Evolutionary conservation across 1,284 basidiomycete species (phyloP).

Genomic region (Leccinum angustisporum): DNA sequence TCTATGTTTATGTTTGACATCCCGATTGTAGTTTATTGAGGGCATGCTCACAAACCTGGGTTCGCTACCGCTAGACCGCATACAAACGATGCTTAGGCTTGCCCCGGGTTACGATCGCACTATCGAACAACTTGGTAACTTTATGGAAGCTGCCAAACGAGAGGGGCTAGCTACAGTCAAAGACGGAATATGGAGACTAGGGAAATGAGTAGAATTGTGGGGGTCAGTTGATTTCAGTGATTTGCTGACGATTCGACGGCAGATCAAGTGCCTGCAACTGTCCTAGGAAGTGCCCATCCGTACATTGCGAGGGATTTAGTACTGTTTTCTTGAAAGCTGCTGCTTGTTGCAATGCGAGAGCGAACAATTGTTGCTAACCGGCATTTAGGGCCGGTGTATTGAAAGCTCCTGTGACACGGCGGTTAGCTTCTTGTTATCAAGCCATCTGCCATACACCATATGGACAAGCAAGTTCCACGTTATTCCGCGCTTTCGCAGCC

Average conservation of each 20-base stretch:
- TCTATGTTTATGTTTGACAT: conserved; percentile 5
- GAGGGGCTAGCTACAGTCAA: conserved; percentile 73
- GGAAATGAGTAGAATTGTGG: conserved; percentile 21
- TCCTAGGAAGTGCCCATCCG: background rate
- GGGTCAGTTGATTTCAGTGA: background rate
- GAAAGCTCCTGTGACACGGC: background rate
- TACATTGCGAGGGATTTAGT: background rate
- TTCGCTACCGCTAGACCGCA: conserved; percentile 66
- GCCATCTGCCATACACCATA: conserved; percentile 13
- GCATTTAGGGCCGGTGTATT: conserved; percentile 33
- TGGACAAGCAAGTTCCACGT: conserved; percentile 35
- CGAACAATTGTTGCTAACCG: conserved; percentile 2
- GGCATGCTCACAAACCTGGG: conserved; percentile 86
- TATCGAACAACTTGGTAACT: conserved; percentile 69
- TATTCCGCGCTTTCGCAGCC: conserved; percentile 69
- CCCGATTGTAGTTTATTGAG: conserved; percentile 63
- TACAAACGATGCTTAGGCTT: conserved; percentile 81
- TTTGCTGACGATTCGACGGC: background rate
- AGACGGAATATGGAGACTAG: conserved; percentile 75
- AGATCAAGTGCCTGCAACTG: background rate
- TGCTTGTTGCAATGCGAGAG: conserved; percentile 5
- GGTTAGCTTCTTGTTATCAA: conserved; percentile 15
- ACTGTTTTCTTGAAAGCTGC: conserved; percentile 3
- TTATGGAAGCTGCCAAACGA: conserved; percentile 76
- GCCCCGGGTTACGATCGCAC: conserved; percentile 78